phyloP scores from a whole-genome alignment of 2,329 filamentous ascomycete genomes.

The Chrysoporthe austroafricana region DNA sequence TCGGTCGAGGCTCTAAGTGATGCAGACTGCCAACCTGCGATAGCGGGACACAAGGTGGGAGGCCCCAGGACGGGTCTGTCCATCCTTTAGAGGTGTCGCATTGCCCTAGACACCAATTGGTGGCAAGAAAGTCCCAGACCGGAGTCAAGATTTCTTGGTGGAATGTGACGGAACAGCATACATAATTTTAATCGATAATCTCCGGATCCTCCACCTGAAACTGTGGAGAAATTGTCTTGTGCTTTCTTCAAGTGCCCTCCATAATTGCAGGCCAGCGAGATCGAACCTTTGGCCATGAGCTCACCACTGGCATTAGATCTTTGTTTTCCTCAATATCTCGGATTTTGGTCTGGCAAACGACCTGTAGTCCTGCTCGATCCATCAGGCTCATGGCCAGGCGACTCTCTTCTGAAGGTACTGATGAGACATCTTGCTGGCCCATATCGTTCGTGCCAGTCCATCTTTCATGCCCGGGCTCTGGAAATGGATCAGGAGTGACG shows the following conservation, averaged over 20 bases:
- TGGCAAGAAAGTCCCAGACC: background rate
- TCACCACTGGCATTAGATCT: background rate
- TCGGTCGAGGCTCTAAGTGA: constrained; percentile 4
- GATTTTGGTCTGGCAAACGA: background rate
- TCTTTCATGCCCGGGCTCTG: background rate
- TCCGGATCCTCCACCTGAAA: background rate
- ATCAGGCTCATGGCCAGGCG: background rate
- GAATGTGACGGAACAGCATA: background rate
- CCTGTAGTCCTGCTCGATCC: background rate
- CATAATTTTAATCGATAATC: constrained; percentile 1
- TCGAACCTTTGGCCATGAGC: background rate
- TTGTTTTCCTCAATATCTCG: background rate
- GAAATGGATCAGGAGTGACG: too few species aligned
- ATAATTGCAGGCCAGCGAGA: background rate
- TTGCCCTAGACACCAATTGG: background rate
- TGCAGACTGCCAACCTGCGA: background rate
- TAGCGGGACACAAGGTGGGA: background rate
- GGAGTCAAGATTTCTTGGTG: background rate
- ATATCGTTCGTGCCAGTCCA: background rate
- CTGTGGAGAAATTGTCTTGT: background rate
- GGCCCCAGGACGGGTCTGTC: background rate
- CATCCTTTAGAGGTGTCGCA: background rate
- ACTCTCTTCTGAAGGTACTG: background rate
- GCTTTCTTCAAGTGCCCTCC: background rate
- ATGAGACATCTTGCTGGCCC: background rate